These are phyloP conservation scores for Aspergillus eucalypticola DNA, from an alignment of 2,329 filamentous ascomycete species.

Conservation along the genomic window DNA sequence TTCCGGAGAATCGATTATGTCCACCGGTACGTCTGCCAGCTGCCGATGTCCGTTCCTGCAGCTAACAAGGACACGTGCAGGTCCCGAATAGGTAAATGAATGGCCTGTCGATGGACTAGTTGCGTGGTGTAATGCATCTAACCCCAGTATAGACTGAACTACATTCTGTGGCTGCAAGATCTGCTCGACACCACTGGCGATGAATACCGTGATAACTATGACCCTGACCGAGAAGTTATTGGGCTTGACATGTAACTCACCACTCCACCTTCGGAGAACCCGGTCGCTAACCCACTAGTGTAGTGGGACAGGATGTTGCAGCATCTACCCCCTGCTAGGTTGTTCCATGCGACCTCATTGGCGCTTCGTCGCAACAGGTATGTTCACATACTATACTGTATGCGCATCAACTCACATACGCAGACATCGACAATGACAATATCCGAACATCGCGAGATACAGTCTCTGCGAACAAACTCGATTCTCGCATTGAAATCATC, in stretches of 20 bases:
- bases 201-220: conserved; percentile 52
- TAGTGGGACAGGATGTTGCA: conserved; percentile 82
- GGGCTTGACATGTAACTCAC: conserved; percentile 70
- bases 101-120: too few relatives aligned
- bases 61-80: conserved; percentile 27
- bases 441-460: conserved; percentile 68
- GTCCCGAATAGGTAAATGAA: conserved; percentile 48
- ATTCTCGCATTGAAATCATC: conserved; percentile 65
- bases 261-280: neutral
- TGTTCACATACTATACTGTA: conserved; percentile 12
- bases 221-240: conserved; percentile 56
- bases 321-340: conserved; percentile 85
- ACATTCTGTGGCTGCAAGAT: conserved; percentile 83
- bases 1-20: conserved; percentile 79
- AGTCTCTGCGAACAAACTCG: conserved; percentile 64
- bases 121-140: too few relatives aligned
- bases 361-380: conserved; percentile 69
- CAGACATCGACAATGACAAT: conserved; percentile 73
- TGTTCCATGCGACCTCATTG: conserved; percentile 68
- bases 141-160: conserved; percentile 67
- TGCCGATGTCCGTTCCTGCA: neutral
- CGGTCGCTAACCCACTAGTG: conserved; percentile 16
- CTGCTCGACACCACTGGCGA: conserved; percentile 70
- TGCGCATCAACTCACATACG: neutral
- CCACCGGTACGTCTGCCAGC: conserved; percentile 64